Base-by-base conservation (phyloP, 2,329 filamentous ascomycete species). In the Torrubiellomyces zombiae region DNA sequence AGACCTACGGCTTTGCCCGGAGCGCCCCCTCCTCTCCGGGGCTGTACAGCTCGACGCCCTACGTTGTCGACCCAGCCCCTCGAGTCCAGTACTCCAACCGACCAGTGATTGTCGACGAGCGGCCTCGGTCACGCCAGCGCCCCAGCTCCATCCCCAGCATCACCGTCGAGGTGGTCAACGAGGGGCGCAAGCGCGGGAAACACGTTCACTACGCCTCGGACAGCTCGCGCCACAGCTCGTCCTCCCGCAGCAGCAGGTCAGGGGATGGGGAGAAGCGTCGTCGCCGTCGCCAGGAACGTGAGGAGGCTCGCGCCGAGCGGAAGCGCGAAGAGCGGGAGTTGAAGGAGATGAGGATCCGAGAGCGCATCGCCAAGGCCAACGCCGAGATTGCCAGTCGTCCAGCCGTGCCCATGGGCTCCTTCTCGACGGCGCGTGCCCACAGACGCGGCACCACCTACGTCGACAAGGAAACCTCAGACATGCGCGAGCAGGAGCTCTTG, bases 341-440 rank as follows among this genome's bases (percentile, higher is more conserved):
- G 9, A 15, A 23, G 6, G 20, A 26, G 4, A 16, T 34, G 14
- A 35, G 30, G 16, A 34, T 48, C 3, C 40, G 40, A 16, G 32
- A 37, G 7, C 46, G 48, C 34, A 58, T 60, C 27, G 45, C 44
- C 7, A 44, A 44, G 28, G 51, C 53, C 27, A 61, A 61, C 26
- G 45, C 46, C 16, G 47, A 50, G 28, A 61, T 61, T 26, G 42
- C 48, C 28, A 44, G 36, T 30, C 53, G 57, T 7, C 39, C 44
- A 11, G 31, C 43, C 6, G 43, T 50, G 9, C 46, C 47, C 20
- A 33, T 38, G 7, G n/a, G n/a, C n/a, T n/a, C n/a, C n/a, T n/a
- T n/a, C n/a, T n/a, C n/a, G n/a, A n/a, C n/a, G n/a, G 34, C 40
- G 5, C 33, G 42, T 6, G 16, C 33, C 36, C 38, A 4, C 9